Conservation (phyloP, 208 protist species). For the Acanthamoeba lenticulata region DNA sequence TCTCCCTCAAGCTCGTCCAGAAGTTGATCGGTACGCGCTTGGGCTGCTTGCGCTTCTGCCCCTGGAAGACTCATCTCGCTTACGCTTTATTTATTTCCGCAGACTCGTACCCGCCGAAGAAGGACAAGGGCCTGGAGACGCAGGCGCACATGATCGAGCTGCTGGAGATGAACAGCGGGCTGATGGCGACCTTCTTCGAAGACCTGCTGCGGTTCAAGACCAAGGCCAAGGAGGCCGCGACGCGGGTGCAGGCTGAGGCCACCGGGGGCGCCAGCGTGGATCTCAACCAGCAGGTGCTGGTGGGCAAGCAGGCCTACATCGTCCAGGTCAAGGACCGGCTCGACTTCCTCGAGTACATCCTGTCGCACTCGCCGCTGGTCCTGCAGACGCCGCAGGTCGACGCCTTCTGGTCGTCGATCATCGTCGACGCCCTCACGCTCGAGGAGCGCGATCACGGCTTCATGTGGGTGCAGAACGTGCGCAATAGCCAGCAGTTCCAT, state of each 20-base stretch:
- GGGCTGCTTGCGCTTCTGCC: neutral
- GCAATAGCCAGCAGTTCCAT: constrained; percentile 26
- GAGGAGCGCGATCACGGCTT: constrained; percentile 54
- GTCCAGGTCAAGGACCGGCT: constrained; percentile 53
- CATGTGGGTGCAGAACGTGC: constrained; percentile 40
- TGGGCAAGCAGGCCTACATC: constrained; percentile 44
- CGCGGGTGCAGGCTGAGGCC: too few relatives aligned
- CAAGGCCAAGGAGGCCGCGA: constrained; percentile 30
- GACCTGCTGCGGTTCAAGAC: constrained; percentile 59
- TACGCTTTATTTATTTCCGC: neutral
- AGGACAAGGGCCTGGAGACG: constrained; percentile 52
- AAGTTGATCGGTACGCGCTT: constrained; percentile 60
- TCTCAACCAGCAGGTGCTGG: constrained; percentile 47
- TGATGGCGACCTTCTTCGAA: constrained; percentile 53
- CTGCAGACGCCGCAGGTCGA: constrained; percentile 10
- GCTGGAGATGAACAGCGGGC: constrained; percentile 34
- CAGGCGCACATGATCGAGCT: constrained; percentile 27
- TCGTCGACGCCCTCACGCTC: constrained; percentile 11
- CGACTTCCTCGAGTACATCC: constrained; percentile 54
- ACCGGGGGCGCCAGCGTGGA: constrained; percentile 3
- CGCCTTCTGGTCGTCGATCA: constrained; percentile 26
- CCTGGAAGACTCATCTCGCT: neutral
- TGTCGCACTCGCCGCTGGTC: constrained; percentile 50
- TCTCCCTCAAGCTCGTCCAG: constrained; percentile 69
- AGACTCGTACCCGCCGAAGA: constrained; percentile 49